Evolutionary conservation across 2,329 filamentous ascomycete species (phyloP).

Genomic region (Monosporascus sp.): DNA sequence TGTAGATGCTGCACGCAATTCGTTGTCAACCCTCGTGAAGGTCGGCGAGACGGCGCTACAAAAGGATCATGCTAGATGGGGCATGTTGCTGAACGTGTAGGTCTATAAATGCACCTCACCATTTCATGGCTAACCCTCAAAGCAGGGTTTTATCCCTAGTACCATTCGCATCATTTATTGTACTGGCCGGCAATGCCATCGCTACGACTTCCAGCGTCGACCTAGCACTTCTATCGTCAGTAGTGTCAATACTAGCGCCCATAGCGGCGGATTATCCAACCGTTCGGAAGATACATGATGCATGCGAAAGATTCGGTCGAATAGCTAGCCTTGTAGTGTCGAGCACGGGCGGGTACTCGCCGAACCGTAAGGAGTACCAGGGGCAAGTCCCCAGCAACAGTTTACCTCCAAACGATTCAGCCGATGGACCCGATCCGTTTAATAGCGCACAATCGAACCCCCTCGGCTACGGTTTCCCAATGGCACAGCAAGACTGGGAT

Average conservation of each 20-base stretch:
- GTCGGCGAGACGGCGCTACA: conserved; percentile 10
- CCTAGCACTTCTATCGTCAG: conserved; percentile 14
- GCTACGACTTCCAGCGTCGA: conserved; percentile 18
- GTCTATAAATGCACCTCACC: not conserved
- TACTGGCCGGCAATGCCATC: conserved; percentile 22
- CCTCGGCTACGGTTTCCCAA: conserved; percentile 17
- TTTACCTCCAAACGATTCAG: not conserved
- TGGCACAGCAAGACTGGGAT: conserved; percentile 24
- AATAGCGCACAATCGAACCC: not conserved
- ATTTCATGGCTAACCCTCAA: conserved; percentile 1
- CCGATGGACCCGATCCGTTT: not conserved
- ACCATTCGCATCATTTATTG: conserved; percentile 21
- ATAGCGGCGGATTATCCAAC: conserved; percentile 6
- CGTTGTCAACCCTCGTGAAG: conserved; percentile 13
- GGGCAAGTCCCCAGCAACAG: not conserved
- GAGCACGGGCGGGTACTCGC: conserved; percentile 3
- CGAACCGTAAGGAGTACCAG: conserved; percentile 1
- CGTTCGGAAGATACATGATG: conserved; percentile 17
- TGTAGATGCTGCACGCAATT: conserved; percentile 15
- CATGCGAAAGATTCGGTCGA: conserved; percentile 16
- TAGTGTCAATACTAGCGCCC: conserved; percentile 11
- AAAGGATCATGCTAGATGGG: conserved; percentile 5
- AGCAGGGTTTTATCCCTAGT: conserved; percentile 17
- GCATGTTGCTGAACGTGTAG: conserved; percentile 17
- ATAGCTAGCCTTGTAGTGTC: conserved; percentile 18